Evolutionary conservation across 306 rosid genomes (phyloP), one percentile per base, ranked within the genome.

Genomic region (Gastrolobium villosum): DNA sequence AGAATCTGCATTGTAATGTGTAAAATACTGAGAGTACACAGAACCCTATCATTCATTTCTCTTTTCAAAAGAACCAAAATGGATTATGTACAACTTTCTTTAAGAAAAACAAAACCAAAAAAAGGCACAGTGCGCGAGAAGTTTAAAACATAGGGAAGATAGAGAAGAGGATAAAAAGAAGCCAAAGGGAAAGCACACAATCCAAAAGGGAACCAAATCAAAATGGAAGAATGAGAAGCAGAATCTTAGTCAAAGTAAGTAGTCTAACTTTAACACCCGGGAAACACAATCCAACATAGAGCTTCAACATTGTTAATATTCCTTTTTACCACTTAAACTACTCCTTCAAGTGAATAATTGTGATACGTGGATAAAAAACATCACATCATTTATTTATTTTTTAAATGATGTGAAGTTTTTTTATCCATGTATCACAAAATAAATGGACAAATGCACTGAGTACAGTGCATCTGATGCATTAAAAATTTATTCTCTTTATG

Each of bases 221-320:
- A 88, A 78, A 86, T 88, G 41, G 93, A 92, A 86, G 76, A 87
- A 88, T 70, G 97, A 83, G 90, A 87, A 85, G 82, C 65, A 85
- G 88, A 84, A 85, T 92, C 89, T 84, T 57, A 82, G 92, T 88
- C 89, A 86, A 92, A 88, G 83, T 82, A 92, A 88, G 83, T 82
- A 79, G 88, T 90, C 88, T 77, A 83, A 85, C 85, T 87, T 86
- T 75, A 70, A 82, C 86, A 81, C 89, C 82, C 45, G 45, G 63
- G 62, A 83, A 90, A 87, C 93, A 80, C 65, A 82, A 87, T 87
- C 87, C 64, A 82, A 85, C 89, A 74, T 84, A 74, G 74, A 86
- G 76, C 80, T 78, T 76, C 82, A 79, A 76, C 55, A 79, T 59
- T 83, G 78, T 59, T 74, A 46, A 83, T 80, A 81, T 81, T 64